phyloP scores from a whole-genome alignment of 2,329 filamentous ascomycete genomes.

The Cercospora sojina region DNA sequence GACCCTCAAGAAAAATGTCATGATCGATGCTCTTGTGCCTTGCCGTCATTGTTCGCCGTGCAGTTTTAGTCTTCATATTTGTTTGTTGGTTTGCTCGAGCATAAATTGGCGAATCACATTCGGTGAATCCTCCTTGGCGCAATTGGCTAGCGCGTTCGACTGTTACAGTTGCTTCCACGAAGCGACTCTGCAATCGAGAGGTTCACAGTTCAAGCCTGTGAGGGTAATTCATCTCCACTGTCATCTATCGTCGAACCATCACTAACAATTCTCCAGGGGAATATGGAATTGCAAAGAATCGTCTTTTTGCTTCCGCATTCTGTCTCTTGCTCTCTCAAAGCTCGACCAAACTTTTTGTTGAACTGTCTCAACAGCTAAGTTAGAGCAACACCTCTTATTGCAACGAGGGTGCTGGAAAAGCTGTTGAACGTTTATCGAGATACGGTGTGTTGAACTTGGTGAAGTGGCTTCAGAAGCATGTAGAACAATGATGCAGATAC shows the following conservation, averaged over 20 bases:
- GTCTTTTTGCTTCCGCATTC: neutral
- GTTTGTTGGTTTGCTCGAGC: too few relatives aligned
- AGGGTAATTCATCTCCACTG: neutral
- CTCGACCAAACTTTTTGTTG: neutral
- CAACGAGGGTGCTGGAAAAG: too few relatives aligned
- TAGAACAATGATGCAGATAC: too few relatives aligned
- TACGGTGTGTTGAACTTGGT: neutral
- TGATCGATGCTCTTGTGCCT: too few relatives aligned
- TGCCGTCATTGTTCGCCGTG: too few relatives aligned
- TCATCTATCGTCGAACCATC: neutral
- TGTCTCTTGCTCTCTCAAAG: neutral
- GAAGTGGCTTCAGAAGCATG: too few relatives aligned
- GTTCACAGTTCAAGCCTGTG: conserved; percentile 9
- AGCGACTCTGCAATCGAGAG: neutral
- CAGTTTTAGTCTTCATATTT: too few relatives aligned
- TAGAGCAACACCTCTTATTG: too few relatives aligned
- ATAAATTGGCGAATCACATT: neutral
- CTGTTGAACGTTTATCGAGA: neutral
- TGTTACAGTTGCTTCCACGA: neutral
- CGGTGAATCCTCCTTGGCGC: neutral
- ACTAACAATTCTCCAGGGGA: neutral
- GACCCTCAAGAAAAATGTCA: too few relatives aligned
- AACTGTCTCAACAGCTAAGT: too few relatives aligned
- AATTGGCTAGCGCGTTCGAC: conserved; percentile 9
- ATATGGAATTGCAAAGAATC: neutral